Evolutionary conservation across 2,329 filamentous ascomycete species (phyloP).

Genomic region (Phialocephala sp.): DNA sequence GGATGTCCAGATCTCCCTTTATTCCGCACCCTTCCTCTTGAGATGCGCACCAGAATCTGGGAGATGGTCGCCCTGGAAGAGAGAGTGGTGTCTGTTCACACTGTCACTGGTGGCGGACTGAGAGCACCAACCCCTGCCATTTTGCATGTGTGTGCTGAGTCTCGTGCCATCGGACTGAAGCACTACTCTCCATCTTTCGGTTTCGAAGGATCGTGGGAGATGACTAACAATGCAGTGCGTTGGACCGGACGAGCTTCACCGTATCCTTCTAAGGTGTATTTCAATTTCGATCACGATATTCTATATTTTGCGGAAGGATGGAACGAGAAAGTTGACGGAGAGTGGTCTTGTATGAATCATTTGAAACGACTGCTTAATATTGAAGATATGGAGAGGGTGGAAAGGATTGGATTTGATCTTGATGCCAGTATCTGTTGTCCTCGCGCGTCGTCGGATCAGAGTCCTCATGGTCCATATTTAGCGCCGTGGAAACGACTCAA

Average conservation of each 20-base stretch:
- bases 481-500: neutral
- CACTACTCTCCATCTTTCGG: neutral
- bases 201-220: neutral
- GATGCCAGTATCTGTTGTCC: neutral
- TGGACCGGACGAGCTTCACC: neutral
- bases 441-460: neutral
- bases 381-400: neutral
- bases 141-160: neutral
- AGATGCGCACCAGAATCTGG: slow-evolving; percentile 1
- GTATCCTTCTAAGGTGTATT: neutral
- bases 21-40: neutral
- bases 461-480: neutral
- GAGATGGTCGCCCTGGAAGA: neutral
- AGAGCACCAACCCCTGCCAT: neutral
- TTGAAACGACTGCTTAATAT: neutral
- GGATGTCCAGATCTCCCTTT: neutral
- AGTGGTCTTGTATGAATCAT: slow-evolving; percentile 4
- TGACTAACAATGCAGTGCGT: neutral
- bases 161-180: neutral
- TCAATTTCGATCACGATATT: neutral
- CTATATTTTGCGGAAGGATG: neutral
- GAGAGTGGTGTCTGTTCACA: neutral
- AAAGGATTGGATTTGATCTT: neutral
- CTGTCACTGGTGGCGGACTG: neutral
- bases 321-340: neutral